Conservation (phyloP, 805 yeast species). For the Cyberlindnera sargentensis region DNA sequence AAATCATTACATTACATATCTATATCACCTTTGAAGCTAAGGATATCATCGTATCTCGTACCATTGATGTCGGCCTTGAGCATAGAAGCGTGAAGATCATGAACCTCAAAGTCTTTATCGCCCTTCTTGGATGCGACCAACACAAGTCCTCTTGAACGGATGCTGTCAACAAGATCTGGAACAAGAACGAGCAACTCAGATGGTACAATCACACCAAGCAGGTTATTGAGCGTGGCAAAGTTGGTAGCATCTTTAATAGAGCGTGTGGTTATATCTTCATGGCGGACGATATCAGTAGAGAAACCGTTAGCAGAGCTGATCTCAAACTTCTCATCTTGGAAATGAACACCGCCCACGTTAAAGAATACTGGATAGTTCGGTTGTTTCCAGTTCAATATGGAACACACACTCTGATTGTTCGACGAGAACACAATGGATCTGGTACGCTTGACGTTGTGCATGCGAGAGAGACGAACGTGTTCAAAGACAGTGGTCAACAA, state of each 20-base stretch:
- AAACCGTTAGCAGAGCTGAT: constrained; percentile 38
- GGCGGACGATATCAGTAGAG: constrained; percentile 17
- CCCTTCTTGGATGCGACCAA: constrained; percentile 60
- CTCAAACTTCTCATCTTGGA: constrained; percentile 27
- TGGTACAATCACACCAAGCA: constrained; percentile 79
- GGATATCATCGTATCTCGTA: constrained; percentile 50
- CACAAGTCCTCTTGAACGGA: constrained; percentile 75
- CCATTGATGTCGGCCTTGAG: constrained; percentile 46
- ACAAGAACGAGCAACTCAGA: constrained; percentile 62
- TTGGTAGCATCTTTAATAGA: constrained; percentile 77
- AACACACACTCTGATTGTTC: constrained; percentile 83
- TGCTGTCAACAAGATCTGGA: constrained; percentile 67
- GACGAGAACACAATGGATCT: constrained; percentile 81
- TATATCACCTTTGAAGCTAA: constrained; percentile 60
- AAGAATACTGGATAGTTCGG: constrained; percentile 95
- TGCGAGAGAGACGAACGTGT: constrained; percentile 51
- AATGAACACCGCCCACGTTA: constrained; percentile 62
- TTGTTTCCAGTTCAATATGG: constrained; percentile 95
- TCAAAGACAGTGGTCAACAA: constrained; percentile 66
- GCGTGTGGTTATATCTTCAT: constrained; percentile 42
- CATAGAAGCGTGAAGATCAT: constrained; percentile 2
- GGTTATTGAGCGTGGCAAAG: constrained; percentile 75
- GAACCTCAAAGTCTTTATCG: constrained; percentile 13
- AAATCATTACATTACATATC: constrained; percentile 28
- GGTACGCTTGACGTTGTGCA: constrained; percentile 28